These are phyloP conservation scores for Epithele typhae DNA, from an alignment of 768 basidiomycete genomes.

Conservation along the genomic window DNA sequence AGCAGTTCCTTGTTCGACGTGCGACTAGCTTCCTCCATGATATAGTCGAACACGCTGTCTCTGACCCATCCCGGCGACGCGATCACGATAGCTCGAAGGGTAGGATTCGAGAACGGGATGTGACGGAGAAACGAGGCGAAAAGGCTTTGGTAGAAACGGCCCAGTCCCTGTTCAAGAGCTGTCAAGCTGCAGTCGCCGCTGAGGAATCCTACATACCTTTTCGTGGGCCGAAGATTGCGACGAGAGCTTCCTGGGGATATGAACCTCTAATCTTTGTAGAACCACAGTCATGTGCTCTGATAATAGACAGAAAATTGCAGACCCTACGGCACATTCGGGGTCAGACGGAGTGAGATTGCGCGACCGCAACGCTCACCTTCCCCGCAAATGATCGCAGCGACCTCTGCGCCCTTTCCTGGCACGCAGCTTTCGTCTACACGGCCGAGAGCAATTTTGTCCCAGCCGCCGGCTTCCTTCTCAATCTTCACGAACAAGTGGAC, in stretches of 20 bases:
- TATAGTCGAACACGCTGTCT: constrained; percentile 81
- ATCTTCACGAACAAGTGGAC: constrained; percentile 87
- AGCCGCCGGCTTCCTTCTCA: constrained; percentile 72
- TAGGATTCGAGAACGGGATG: constrained; percentile 73
- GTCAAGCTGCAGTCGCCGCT: too few relatives aligned
- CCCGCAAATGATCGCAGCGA: constrained; percentile 93
- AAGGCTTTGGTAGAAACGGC: constrained; percentile 76
- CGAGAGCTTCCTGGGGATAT: constrained; percentile 86
- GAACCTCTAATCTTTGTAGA: constrained; percentile 81
- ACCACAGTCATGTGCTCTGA: constrained; percentile 97
- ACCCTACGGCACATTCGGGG: constrained; percentile 37
- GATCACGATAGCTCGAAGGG: constrained; percentile 86
- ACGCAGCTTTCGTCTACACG: constrained; percentile 85
- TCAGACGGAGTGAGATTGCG: too few relatives aligned
- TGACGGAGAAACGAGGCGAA: constrained; percentile 87
- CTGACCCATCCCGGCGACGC: constrained; percentile 96
- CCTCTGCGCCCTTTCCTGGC: constrained; percentile 94
- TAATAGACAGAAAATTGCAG: constrained; percentile 88
- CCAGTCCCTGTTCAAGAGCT: constrained; percentile 64
- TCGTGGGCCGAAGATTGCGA: constrained; percentile 86
- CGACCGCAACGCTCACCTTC: too few relatives aligned
- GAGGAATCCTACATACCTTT: constrained; percentile 51
- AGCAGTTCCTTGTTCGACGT: constrained; percentile 83
- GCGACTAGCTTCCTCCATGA: constrained; percentile 74
- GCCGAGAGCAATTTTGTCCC: constrained; percentile 86